phyloP scores from a whole-genome alignment of 2,329 filamentous ascomycete genomes.

The Penicillium sp. region DNA sequence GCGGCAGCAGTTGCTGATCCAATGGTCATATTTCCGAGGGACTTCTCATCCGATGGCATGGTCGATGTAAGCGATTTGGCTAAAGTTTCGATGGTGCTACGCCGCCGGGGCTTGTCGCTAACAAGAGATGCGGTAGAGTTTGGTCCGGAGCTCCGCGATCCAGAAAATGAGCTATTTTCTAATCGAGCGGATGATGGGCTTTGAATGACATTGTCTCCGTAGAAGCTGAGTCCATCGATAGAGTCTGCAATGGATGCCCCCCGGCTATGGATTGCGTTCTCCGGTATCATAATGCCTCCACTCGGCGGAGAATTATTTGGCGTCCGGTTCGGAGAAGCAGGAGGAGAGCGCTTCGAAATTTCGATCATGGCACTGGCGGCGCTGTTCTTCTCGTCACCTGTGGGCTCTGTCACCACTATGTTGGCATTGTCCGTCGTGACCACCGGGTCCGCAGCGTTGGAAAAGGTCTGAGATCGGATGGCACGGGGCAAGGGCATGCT shows the following conservation, averaged over 20 bases:
- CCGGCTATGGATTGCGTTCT: constrained; percentile 42
- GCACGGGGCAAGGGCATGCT: constrained; percentile 54
- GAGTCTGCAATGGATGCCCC: constrained; percentile 57
- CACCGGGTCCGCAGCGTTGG: constrained; percentile 63
- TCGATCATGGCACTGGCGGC: constrained; percentile 69
- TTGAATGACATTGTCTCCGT: constrained; percentile 25
- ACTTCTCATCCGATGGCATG: constrained; percentile 36
- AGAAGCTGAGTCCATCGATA: constrained; percentile 28
- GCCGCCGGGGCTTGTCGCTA: constrained; percentile 33
- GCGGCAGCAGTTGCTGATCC: constrained; percentile 58
- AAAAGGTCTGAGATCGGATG: constrained; percentile 65
- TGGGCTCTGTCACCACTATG: constrained; percentile 58
- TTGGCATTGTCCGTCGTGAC: constrained; percentile 69
- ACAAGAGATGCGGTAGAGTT: constrained; percentile 30
- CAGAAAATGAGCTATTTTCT: constrained; percentile 26
- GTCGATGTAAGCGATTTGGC: constrained; percentile 30
- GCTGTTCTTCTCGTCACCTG: constrained; percentile 59
- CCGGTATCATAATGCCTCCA: constrained; percentile 38
- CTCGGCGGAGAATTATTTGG: constrained; percentile 48
- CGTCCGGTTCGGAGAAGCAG: constrained; percentile 55
- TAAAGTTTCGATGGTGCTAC: constrained; percentile 35
- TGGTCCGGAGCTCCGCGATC: constrained; percentile 24
- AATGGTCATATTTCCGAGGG: constrained; percentile 46
- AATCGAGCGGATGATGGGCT: constrained; percentile 34
- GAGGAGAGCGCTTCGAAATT: constrained; percentile 63